A percentile compares a stretch with the other conserved stretches of the same genome.
phyloP scores from a whole-genome alignment of 176 grass and related monocot genomes.

The Aegilops bicornis region DNA sequence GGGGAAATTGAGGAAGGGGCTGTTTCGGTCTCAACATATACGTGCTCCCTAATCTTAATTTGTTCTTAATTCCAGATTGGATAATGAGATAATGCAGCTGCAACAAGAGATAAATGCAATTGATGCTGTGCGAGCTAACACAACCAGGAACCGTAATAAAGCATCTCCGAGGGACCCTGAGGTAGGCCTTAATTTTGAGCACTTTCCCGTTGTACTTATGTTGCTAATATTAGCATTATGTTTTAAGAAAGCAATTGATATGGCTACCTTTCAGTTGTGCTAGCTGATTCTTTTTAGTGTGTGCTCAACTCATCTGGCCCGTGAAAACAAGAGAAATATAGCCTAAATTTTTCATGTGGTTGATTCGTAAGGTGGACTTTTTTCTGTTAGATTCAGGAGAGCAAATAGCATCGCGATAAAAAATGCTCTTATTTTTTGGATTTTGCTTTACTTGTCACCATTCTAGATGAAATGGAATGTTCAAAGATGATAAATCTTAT shows the following conservation, averaged over 20 bases:
- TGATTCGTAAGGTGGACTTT: constrained; percentile 19
- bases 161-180: constrained; percentile 39
- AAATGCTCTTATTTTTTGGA: not conserved
- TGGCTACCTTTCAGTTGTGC: not conserved
- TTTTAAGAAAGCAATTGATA: not conserved
- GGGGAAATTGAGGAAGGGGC: not conserved
- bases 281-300: not conserved
- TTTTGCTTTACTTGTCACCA: not conserved
- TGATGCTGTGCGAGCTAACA: constrained; percentile 40
- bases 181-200: constrained; percentile 34
- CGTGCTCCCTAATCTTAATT: constrained; percentile 16
- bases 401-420: constrained; percentile 11
- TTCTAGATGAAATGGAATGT: not conserved
- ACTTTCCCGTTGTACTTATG: not conserved
- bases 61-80: constrained; percentile 70
- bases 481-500: not conserved
- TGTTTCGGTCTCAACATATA: not conserved
- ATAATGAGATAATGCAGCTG: constrained; percentile 64
- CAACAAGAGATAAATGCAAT: constrained; percentile 54
- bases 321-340: constrained; percentile 9
- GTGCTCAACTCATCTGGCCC: not conserved
- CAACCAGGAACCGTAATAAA: constrained; percentile 32
- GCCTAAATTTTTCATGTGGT: not conserved
- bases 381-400: not conserved
- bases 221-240: constrained; percentile 8